Percentiles rank a stretch among this genome's conserved stretches.
Evolutionary conservation across 2,329 filamentous ascomycete species (phyloP).

Genomic region (Chrysosporium queenslandicum): DNA sequence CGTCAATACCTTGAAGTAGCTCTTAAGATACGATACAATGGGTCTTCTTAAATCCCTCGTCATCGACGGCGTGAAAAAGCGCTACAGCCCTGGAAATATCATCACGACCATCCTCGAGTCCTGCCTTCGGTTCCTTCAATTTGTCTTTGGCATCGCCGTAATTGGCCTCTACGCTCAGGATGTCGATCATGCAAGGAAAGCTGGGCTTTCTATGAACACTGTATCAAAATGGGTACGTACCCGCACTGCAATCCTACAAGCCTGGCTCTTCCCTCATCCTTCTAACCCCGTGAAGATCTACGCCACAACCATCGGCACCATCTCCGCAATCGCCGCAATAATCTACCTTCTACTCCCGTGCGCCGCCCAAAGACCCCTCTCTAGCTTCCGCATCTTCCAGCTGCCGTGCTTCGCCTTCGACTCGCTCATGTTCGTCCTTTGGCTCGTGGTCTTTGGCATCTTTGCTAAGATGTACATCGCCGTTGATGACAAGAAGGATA

Average conservation of each 20-base stretch:
- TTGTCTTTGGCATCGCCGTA: conserved; percentile 65
- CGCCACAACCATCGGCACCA: conserved; percentile 57
- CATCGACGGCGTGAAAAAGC: conserved; percentile 19
- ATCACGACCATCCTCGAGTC: conserved; percentile 21
- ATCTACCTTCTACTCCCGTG: conserved; percentile 58
- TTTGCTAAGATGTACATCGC: conserved; percentile 75
- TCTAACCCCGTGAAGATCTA: conserved; percentile 46
- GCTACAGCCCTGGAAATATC: conserved; percentile 15
- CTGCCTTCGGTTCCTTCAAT: conserved; percentile 61
- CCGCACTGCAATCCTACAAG: no score
- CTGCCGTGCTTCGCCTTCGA: conserved; percentile 56
- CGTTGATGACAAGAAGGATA: conserved; percentile 30
- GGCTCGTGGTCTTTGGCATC: conserved; percentile 71
- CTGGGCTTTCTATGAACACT: conserved; percentile 46
- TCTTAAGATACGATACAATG: conserved; percentile 5
- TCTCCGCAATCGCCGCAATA: conserved; percentile 55
- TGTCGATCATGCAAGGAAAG: conserved; percentile 46
- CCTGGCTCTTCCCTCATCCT: background rate
- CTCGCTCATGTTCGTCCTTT: conserved; percentile 62
- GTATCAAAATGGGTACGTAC: conserved; percentile 54
- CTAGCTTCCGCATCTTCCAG: conserved; percentile 20
- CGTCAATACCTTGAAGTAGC: background rate
- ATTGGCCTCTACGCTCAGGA: conserved; percentile 69
- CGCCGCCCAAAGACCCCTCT: conserved; percentile 27
- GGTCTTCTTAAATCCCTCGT: conserved; percentile 15